Base-by-base conservation (phyloP, 257 asterid species). In the Plectranthus barbatus region DNA sequence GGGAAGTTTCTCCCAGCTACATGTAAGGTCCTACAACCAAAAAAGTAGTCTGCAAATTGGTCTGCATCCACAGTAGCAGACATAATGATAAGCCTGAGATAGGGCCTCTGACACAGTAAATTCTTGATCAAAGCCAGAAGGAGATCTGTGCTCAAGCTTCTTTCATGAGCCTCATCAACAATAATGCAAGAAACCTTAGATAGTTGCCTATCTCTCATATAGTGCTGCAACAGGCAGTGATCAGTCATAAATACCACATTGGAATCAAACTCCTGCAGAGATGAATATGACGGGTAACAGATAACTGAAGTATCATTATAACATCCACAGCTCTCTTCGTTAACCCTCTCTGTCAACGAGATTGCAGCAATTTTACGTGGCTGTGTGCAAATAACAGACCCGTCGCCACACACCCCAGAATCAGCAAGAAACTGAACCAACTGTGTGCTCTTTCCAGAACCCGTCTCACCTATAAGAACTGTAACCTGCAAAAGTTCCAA, bases 381-480 rank as follows among this genome's bases (percentile, higher is more conserved):
- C 81, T 92, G 99, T 2, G 99, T 89, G 77, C 99, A 92, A 60
- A 92, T 56, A 29, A 86, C 77, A 53, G 91, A 77, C 29, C 68
- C 86, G 49, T 55, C 63, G 18, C 82, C 86, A 64, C 78, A 78
- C 14, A 79, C 58, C 42, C 91, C 88, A 39, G 97, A 82, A 71
- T 92, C 99, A 44, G 88, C 83, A 56, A 92, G 91, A 84, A 71
- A 92, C 83, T 92, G 99, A 62, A 89, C 95, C 79, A 92, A 56
- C 62, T 89, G 99, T 9, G 99, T 92, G 76, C 99, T 92, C 85
- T 92, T 92, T 42, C 99, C 99, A 0, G 99, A 92, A 63, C 99
- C 99, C 6, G 99, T 92, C 85, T 86, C 97, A 56, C 99, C 99
- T 5, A 77, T 75, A 70, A 92, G 82, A 49, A 92, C 80, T 10